Evolutionary conservation across 202 grass and related monocot genomes (phyloP).

Genomic region (Alloteropsis angusta): DNA sequence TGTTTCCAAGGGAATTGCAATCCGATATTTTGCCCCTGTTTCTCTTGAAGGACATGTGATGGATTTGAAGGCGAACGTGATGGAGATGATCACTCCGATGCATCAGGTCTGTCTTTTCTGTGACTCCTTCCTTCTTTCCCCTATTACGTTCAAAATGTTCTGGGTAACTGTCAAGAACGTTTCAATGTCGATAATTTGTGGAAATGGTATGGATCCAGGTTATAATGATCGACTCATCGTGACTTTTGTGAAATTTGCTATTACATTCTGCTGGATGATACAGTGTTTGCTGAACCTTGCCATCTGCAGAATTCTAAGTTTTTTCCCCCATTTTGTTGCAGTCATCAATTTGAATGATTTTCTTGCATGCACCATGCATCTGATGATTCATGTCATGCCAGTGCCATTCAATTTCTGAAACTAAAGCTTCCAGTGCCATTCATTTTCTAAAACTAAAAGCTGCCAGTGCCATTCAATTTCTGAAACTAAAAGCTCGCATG

Average conservation of each 20-base stretch:
- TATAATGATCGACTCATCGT: not conserved
- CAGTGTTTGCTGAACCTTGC: not conserved
- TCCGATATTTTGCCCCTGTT: not conserved
- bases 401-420: not conserved
- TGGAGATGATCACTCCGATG: slow-evolving; percentile 20
- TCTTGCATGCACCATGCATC: not conserved
- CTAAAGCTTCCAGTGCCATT: not conserved
- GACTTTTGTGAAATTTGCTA: not conserved
- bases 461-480: not conserved
- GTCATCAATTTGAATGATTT: not conserved
- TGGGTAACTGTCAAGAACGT: not conserved
- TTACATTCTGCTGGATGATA: not conserved
- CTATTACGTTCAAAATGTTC: not conserved
- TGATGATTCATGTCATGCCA: not conserved
- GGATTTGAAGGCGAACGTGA: slow-evolving; percentile 5
- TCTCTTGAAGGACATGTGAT: slow-evolving; percentile 20
- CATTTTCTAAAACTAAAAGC: not conserved
- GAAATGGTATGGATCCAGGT: not conserved
- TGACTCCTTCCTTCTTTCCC: not conserved
- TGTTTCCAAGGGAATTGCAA: not conserved
- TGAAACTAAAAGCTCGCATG: not conserved
- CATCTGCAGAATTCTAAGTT: not conserved
- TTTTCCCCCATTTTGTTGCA: not conserved
- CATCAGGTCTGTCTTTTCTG: slow-evolving; percentile 25
- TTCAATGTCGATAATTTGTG: not conserved